These are phyloP conservation scores for Nakataea oryzae DNA, from an alignment of 2,329 filamentous ascomycete species.

Conservation along the genomic window DNA sequence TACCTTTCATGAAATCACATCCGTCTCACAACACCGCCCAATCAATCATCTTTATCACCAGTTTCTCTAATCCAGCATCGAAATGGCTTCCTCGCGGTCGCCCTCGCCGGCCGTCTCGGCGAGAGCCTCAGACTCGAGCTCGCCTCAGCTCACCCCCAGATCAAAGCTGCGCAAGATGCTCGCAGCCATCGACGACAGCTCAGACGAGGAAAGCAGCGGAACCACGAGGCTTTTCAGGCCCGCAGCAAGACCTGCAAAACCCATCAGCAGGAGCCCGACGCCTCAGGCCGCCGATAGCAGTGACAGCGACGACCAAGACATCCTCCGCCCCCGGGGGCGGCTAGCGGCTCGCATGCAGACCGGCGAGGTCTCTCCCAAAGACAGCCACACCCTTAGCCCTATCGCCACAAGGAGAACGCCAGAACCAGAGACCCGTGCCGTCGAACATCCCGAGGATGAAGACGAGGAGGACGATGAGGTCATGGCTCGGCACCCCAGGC, in stretches of 20 bases:
- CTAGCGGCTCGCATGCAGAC: slow-evolving; percentile 54
- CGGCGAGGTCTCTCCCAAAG: slow-evolving; percentile 12
- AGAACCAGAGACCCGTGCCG: neutral
- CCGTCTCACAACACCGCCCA: neutral
- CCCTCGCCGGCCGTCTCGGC: slow-evolving; percentile 8
- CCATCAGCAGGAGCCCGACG: slow-evolving; percentile 4
- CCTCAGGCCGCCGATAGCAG: slow-evolving; percentile 9
- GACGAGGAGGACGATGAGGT: slow-evolving; percentile 18
- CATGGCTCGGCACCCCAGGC: slow-evolving; percentile 13
- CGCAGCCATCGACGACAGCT: slow-evolving; percentile 10
- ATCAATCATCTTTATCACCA: neutral
- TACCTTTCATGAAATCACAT: neutral
- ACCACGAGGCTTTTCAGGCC: neutral
- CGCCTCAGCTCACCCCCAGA: slow-evolving; percentile 34
- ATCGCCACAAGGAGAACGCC: slow-evolving; percentile 14
- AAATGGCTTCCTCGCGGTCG: slow-evolving; percentile 8
- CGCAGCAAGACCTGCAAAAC: slow-evolving; percentile 5
- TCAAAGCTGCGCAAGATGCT: slow-evolving; percentile 43
- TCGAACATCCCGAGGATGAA: slow-evolving; percentile 11
- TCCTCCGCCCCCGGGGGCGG: slow-evolving; percentile 48
- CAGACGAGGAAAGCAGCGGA: slow-evolving; percentile 16
- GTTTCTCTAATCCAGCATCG: neutral
- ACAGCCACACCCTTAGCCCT: slow-evolving; percentile 15
- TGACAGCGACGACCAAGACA: slow-evolving; percentile 37
- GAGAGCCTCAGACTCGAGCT: neutral